phyloP scores from a whole-genome alignment of 768 basidiomycete species.

The Mrakia frigida region DNA sequence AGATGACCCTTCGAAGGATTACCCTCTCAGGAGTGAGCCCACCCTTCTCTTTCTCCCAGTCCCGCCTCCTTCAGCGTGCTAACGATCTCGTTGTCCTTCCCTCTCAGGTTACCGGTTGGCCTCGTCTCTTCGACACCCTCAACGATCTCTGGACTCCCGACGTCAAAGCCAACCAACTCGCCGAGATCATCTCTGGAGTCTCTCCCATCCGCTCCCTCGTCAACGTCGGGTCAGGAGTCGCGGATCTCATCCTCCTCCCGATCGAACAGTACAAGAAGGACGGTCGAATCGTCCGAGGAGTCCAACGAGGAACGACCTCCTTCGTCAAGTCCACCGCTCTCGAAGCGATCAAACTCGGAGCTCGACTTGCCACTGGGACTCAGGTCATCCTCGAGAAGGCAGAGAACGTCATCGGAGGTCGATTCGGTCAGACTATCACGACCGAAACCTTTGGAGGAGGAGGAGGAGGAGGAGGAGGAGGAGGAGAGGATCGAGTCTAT shows the following conservation, averaged over 20 bases:
- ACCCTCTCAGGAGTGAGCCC: constrained; percentile 77
- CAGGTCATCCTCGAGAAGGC: constrained; percentile 96
- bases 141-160: constrained; percentile 99
- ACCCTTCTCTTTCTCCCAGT: not conserved
- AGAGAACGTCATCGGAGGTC: constrained; percentile 79
- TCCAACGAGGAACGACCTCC: constrained; percentile 88
- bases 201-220: constrained; percentile 93
- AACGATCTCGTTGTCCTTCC: too few species aligned
- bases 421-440: constrained; percentile 61
- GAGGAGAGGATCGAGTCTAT: constrained; percentile 56
- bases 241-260: constrained; percentile 89
- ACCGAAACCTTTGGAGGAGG: constrained; percentile 57
- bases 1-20: constrained; percentile 93
- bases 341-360: constrained; percentile 92
- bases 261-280: constrained; percentile 98
- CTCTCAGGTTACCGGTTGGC: constrained; percentile 82
- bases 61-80: not conserved
- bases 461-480: constrained; percentile 54
- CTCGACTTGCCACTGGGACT: constrained; percentile 88
- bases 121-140: constrained; percentile 78
- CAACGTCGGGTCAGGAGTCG: constrained; percentile 94
- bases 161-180: constrained; percentile 95
- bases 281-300: constrained; percentile 79
- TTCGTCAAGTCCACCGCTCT: constrained; percentile 92
- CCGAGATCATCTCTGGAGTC: constrained; percentile 93